These are phyloP conservation scores for Mycena metata DNA, from an alignment of 768 basidiomycete species.

Conservation along the genomic window DNA sequence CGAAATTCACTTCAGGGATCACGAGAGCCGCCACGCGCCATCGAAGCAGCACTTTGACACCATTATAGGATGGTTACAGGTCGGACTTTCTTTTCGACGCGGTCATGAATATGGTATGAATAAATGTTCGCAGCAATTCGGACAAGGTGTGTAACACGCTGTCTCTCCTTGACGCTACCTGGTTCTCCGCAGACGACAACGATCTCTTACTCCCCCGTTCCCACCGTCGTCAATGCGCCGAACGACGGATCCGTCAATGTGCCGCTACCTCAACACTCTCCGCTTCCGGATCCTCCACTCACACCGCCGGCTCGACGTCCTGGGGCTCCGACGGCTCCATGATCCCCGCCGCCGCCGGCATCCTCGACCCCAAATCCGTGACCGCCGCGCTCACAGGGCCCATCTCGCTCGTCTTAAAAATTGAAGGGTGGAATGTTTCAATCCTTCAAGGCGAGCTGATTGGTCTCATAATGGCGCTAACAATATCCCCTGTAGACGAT, in stretches of 20 bases:
- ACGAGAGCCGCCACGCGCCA: no score
- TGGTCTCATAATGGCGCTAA: conserved; percentile 37
- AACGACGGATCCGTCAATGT: neutral
- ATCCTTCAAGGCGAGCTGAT: conserved; percentile 43
- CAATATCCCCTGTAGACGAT: conserved; percentile 15
- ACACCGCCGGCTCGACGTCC: neutral
- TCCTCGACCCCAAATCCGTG: conserved; percentile 39
- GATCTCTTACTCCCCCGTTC: neutral
- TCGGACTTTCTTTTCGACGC: no score
- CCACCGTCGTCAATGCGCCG: neutral
- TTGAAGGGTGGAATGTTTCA: conserved; percentile 36
- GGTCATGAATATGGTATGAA: no score
- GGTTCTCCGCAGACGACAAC: neutral
- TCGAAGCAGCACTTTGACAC: no score
- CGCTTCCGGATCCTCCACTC: neutral
- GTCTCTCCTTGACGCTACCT: neutral
- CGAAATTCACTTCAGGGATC: no score
- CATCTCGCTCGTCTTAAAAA: conserved; percentile 28
- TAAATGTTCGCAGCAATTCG: no score
- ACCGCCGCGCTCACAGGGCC: conserved; percentile 34
- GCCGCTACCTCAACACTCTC: neutral
- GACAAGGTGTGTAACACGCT: neutral
- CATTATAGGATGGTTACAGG: no score
- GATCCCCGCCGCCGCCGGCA: conserved; percentile 38
- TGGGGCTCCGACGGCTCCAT: conserved; percentile 48